Evolutionary conservation across 2,329 filamentous ascomycete species (phyloP).

Genomic region (Sclerotinia sclerotiorum): DNA sequence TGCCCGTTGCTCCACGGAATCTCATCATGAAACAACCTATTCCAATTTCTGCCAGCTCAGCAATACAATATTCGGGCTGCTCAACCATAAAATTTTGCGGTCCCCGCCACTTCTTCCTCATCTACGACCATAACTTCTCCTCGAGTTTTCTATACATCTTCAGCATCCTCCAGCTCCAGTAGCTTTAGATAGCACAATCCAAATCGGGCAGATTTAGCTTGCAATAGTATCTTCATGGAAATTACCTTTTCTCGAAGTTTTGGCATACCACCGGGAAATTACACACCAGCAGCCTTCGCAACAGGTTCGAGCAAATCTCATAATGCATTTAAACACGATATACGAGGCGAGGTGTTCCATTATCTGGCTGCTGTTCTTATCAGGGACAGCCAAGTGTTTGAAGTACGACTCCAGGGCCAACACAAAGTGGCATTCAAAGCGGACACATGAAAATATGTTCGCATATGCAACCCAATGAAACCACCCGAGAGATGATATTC

Average conservation of each 20-base stretch:
- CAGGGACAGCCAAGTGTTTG: constrained; percentile 63
- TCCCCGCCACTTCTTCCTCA: background rate
- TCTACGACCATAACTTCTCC: background rate
- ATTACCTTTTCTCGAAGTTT: background rate
- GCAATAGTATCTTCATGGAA: background rate
- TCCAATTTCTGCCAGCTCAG: background rate
- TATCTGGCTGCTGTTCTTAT: constrained; percentile 58
- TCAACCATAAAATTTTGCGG: background rate
- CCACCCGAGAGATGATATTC: constrained; percentile 57
- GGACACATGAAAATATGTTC: constrained; percentile 62
- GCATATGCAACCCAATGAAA: background rate
- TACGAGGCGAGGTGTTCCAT: constrained; percentile 62
- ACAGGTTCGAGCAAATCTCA: background rate
- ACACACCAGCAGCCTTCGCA: constrained; percentile 24
- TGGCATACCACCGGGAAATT: constrained; percentile 17
- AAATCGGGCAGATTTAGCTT: background rate
- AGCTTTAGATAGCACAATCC: background rate
- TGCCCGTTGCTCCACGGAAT: background rate
- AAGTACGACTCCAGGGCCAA: constrained; percentile 65
- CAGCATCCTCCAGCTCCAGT: background rate
- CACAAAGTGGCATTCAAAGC: constrained; percentile 53
- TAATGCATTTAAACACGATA: constrained; percentile 39
- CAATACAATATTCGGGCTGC: background rate
- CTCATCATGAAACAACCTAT: too few relatives aligned
- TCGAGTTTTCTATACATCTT: background rate